Base-by-base conservation (phyloP, 352 stramenopile species). In the Globisporangium viniferum region DNA sequence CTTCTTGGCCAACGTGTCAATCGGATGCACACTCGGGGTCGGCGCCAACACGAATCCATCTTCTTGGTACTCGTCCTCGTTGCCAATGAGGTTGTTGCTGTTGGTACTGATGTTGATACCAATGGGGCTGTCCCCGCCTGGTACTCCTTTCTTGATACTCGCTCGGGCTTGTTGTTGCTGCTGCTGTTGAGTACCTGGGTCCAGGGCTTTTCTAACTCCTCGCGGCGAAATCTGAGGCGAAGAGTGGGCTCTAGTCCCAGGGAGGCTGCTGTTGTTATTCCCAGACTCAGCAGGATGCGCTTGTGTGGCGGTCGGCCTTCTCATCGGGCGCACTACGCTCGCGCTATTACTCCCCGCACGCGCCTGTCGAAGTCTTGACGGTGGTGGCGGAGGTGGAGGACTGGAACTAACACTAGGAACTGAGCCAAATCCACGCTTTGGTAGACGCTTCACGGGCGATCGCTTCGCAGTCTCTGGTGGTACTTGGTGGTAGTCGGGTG, bases 1-100 rank as follows among this genome's bases (percentile, higher is more conserved):
- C 66, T 93, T 94, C 70, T 90, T 91, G 8, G 86, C 79, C 9
- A 94, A 64, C 3, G 76, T 84, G 44, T 92, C 85, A 22, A 92
- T 80, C 10, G 84, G 84, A 63, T 88, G 74, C 5, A 78, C 66
- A 29, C 74, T 79, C 31, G 61, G 35, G 9, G 39, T 31, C 33
- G 70, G 57, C 18, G 36, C 58, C 14, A 35, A 27, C 36, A 27
- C 59, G 22, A 31, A 7, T 2, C 14, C 22, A 6, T 31, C 31
- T 29, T 33, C 59, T 29, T 54, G 24, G 55, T 27, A 55, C 59
- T 64, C 59, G 15, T 55, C 59, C 2, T 39, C 24, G 3, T 15
- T 27, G 20, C 14, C 31, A 49, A 49, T 49, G 14, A n/a, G 15
- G 29, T 27, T 20, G 15, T 46, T 46, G 39, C 14, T 6, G 39